Evolutionary conservation across 257 asterid species (phyloP), one percentile per base, ranked within the genome.

Genomic region (Ophiorrhiza pumila): DNA sequence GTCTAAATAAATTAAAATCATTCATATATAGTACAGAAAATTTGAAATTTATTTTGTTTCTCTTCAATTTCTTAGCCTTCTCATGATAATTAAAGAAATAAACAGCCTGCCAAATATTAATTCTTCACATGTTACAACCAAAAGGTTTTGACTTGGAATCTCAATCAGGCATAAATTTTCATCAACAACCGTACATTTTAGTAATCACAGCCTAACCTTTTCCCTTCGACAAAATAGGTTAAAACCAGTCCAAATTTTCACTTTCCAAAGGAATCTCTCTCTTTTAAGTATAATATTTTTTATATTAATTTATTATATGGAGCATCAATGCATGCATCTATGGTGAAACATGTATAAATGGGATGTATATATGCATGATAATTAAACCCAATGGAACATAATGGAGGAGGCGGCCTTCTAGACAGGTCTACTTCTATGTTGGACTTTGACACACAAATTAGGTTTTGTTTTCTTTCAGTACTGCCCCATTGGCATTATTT

Each of bases 401-500:
- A 56, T 74, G 39, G 76, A 75, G 13, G 46, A 41, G 49, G 69
- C 69, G 17, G 69, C 52, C 56, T 61, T 37, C 63, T 17, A 68
- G 78, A 76, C 78, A 67, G 42, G 71, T 76, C 78, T 71, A 75
- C 37, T 23, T 76, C 71, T 34, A 35, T 27, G 73, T 53, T 80
- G 76, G 80, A 77, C 79, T 78, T 76, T 76, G 46, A n/a, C n/a
- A 52, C 68, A 61, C 71, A 78, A 58, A 79, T 65, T 79, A 71
- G 76, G 59, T 76, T 37, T 69, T 76, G 84, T 57, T 61, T 46
- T 43, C 71, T 71, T 49, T 62, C 71, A n/a, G 61, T 25, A 41
- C 31, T 64, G 37, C 64, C 34, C 59, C 18, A n/a, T 52, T 66
- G 43, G 32, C 34, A 27, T 50, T 67, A 49, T 39, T 59, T 9